phyloP scores from a whole-genome alignment of 306 rosid genomes.

The Oemleria cerasiformis region DNA sequence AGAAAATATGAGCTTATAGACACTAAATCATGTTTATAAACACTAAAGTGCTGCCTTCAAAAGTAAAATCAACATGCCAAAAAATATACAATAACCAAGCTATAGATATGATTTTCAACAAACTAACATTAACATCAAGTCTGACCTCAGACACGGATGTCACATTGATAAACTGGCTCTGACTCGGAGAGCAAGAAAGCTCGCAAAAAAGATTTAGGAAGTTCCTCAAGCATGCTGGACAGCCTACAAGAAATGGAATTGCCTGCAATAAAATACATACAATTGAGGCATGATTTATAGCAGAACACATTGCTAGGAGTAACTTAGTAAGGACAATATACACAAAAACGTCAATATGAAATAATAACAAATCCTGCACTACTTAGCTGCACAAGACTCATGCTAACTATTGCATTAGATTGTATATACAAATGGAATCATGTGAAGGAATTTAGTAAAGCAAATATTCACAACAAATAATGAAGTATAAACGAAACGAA shows the following conservation, averaged over 20 bases:
- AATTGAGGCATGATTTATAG: neutral
- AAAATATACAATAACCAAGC: conserved; percentile 5
- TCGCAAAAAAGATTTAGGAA: conserved; percentile 90
- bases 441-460: neutral
- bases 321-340: neutral
- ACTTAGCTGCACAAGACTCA: neutral
- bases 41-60: conserved; percentile 4
- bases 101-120: neutral
- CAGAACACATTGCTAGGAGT: neutral
- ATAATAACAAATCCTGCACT: neutral
- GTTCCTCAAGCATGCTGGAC: conserved; percentile 98
- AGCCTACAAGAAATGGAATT: conserved; percentile 90
- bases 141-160: conserved; percentile 75
- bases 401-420: neutral
- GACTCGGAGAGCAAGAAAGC: conserved; percentile 93
- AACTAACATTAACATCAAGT: conserved; percentile 17
- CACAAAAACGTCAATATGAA: neutral
- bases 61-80: neutral
- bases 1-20: conserved; percentile 1
- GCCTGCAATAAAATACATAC: conserved; percentile 58
- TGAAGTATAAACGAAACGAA: neutral
- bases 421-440: neutral
- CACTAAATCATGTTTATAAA: conserved; percentile 4
- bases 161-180: conserved; percentile 83
- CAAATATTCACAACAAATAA: neutral